Evolutionary conservation across 345 rosid genomes (phyloP), one percentile per base, ranked within the genome.

Genomic region (Eucalyptus paniculata): DNA sequence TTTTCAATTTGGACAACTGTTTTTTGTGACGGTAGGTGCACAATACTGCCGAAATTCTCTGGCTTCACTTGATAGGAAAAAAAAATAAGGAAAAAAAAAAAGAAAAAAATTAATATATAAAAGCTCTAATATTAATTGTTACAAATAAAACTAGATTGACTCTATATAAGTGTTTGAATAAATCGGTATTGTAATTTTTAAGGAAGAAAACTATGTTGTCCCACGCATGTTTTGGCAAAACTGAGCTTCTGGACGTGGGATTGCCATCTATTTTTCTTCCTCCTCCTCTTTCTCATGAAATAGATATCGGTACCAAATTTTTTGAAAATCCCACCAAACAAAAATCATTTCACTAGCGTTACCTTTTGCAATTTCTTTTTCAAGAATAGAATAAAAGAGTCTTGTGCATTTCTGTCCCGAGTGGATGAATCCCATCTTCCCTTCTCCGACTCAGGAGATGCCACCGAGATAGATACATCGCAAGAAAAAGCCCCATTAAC

Each of bases 401-500:
- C 89, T 12, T 19, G 26, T 77, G 47, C 83, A 77, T 37, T 72
- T 77, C 47, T 91, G 92, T 93, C 93, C 93, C 95, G 88, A 93
- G 4, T 92, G 93, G 94, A 93, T 95, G 91, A 91, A 90, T 80
- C 90, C 92, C 87, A 45, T 17, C 65, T 87, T 10, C 65, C 90
- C 45, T 89, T 90, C 91, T 92, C 92, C 95, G 87, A 90, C 93
- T 89, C 94, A 89, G 87, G 89, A 93, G 94, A 93, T 93, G 92
- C 92, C 92, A 86, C 92, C 91, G 85, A 88, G 96, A 94, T 91
- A 92, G 93, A 90, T 92, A 92, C 91, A 34, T 12, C 4, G 5
- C 83, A 6, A 77, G 83, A 69, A 69, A 69, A 69, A 69, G 50
- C 23, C 90, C 50, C 49, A 40, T 69, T 69, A 69, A 69, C 81